These are phyloP conservation scores for Acorus gramineus DNA, from an alignment of 106 monocot genomes.

Conservation along the genomic window DNA sequence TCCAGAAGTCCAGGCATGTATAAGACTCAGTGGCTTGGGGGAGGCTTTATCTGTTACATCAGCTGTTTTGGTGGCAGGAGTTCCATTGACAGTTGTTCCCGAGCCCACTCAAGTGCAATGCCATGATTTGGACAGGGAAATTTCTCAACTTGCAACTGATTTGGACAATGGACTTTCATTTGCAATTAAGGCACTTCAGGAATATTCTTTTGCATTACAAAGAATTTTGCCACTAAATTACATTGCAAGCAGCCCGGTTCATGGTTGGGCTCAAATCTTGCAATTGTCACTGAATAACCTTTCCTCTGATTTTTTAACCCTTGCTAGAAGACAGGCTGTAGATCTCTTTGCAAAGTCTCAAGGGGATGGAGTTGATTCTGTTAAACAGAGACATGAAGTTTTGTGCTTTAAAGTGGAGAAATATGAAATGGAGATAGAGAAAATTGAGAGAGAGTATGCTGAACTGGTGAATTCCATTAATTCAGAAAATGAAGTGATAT, in stretches of 20 bases:
- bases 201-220: slow-evolving; percentile 70
- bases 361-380: slow-evolving; percentile 39
- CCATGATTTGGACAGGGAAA: slow-evolving; percentile 78
- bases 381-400: slow-evolving; percentile 58
- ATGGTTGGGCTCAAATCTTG: slow-evolving; percentile 77
- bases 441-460: slow-evolving; percentile 46
- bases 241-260: slow-evolving; percentile 65
- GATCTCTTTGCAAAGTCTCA: slow-evolving; percentile 66
- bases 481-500: slow-evolving; percentile 50
- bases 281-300: slow-evolving; percentile 57
- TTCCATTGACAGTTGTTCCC: slow-evolving; percentile 92
- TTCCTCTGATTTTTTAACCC: slow-evolving; percentile 62
- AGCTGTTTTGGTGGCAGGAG: slow-evolving; percentile 62
- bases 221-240: slow-evolving; percentile 78
- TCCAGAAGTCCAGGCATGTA: slow-evolving; percentile 32
- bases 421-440: slow-evolving; percentile 44
- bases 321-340: slow-evolving; percentile 58
- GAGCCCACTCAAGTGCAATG: slow-evolving; percentile 85
- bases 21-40: slow-evolving; percentile 36
- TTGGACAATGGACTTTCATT: slow-evolving; percentile 52
- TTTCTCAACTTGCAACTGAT: slow-evolving; percentile 51
- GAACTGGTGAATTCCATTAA: slow-evolving; percentile 59
- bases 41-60: slow-evolving; percentile 68
- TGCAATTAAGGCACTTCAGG: slow-evolving; percentile 59
- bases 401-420: slow-evolving; percentile 52